Conservation (phyloP, 1,139 yeast species). For the Pichia sp. region DNA sequence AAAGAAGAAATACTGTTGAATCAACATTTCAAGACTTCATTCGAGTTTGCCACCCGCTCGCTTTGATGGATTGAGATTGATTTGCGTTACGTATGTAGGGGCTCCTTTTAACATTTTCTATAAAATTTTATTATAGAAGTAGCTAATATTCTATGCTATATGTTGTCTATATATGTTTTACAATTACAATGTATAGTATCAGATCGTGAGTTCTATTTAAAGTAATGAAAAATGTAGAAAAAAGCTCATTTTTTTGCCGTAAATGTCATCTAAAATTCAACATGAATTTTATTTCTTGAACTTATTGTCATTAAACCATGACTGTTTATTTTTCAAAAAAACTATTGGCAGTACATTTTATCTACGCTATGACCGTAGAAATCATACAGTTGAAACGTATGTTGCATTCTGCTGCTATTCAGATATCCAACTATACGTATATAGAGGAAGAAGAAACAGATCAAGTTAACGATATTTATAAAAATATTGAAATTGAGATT, state of each 20-base stretch:
- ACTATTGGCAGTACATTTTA: neutral
- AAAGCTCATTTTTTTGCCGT: neutral
- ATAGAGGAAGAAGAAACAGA: neutral
- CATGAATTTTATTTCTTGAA: neutral
- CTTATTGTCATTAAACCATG: neutral
- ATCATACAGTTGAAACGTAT: neutral
- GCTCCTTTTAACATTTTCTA: neutral
- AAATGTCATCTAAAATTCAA: neutral
- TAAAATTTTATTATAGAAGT: neutral
- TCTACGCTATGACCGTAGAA: neutral
- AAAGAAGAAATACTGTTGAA: neutral
- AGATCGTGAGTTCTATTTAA: neutral
- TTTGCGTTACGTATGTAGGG: neutral
- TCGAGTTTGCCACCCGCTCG: neutral
- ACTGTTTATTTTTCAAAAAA: neutral
- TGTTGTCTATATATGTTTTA: neutral
- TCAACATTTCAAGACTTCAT: neutral
- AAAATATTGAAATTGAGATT: slow-evolving; percentile 8
- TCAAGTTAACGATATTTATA: slow-evolving; percentile 3
- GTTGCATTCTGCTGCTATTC: neutral
- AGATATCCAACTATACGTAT: neutral
- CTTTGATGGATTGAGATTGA: neutral
- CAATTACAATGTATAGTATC: neutral
- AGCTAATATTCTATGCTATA: neutral
- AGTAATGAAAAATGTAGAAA: neutral